Evolutionary conservation across 225 moss, liverwort and hornwort species (phyloP).

Genomic region (Pseudoscleropodium purum): DNA sequence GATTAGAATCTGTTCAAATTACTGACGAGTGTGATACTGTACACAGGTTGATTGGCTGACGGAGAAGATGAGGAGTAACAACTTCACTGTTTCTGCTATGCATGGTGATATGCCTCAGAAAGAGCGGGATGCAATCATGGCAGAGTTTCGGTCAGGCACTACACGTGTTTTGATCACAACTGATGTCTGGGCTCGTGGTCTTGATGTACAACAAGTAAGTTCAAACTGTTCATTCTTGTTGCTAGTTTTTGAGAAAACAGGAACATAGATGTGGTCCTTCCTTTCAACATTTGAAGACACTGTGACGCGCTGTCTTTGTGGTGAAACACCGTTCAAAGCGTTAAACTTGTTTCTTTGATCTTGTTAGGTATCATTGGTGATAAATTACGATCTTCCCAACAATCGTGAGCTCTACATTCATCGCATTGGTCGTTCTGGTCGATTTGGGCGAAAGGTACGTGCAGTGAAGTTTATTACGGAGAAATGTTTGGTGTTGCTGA

Average conservation of each 20-base stretch:
- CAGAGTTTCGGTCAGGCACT: slow-evolving; percentile 78
- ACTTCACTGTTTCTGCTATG: slow-evolving; percentile 90
- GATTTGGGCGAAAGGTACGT: slow-evolving; percentile 78
- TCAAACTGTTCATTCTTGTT: not conserved
- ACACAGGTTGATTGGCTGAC: slow-evolving; percentile 78
- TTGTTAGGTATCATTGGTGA: slow-evolving; percentile 30
- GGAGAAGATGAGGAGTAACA: slow-evolving; percentile 87
- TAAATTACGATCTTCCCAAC: slow-evolving; percentile 84
- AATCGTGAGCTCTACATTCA: slow-evolving; percentile 92
- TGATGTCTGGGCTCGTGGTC: slow-evolving; percentile 91
- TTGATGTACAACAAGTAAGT: slow-evolving; percentile 61
- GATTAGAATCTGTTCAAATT: not conserved
- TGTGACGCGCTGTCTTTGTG: not conserved
- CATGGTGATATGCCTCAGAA: slow-evolving; percentile 97
- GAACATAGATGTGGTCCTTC: not conserved
- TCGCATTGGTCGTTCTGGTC: slow-evolving; percentile 87
- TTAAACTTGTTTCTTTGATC: not conserved
- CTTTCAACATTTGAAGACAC: not conserved
- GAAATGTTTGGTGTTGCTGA: not conserved
- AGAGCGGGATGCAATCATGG: slow-evolving; percentile 88
- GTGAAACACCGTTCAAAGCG: not conserved
- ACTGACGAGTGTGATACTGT: not conserved
- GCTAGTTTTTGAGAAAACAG: not conserved
- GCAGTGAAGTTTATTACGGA: not conserved
- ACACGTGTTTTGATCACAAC: slow-evolving; percentile 87